Base-by-base conservation (phyloP, 2,329 filamentous ascomycete species). In the Metarhizium album region DNA sequence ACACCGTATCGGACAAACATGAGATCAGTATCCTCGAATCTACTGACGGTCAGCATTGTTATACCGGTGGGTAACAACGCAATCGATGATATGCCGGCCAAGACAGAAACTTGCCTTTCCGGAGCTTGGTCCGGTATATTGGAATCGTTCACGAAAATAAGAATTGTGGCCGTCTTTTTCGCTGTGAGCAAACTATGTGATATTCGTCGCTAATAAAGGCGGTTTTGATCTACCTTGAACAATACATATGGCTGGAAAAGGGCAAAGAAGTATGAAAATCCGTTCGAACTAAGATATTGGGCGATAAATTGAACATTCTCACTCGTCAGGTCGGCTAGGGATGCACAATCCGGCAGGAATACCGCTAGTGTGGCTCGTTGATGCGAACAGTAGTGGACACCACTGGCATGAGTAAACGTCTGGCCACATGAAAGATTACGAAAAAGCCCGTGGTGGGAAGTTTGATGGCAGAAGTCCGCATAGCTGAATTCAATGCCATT, bases 261-360 rank as follows among this genome's bases (percentile, higher is more conserved):
- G 16, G 67, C 63, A 53, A 66, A 70, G 33, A 69, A 59, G 16
- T 63, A 57, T 0, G 71, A 69, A 31, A 71, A 72, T 48, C 72
- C 70, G 2, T 58, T 53, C 11, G 59, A 51, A 6, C 60, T 53
- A 5, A 68, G 51, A 37, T 62, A 61, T 52, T 66, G 64, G 16
- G 73, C 59, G 53, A 76, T 71, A 50, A 66, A 63, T 51, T 72
- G 70, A 7, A 75, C 72, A 47, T 77, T 68, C 53, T 65, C 53
- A 38, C 67, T 65, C n/a, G 68, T 71, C 70, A 73, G 73, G 47
- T 58, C 54, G 7, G 63, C 58, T 5, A 72, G 51, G 4, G 69
- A 70, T 7, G 55, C 55, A 11, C 69, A 67, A 54, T 67, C 60
- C 4, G 61, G 50, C 62, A 71, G 22, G 59, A 55, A 54, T 64